These are phyloP conservation scores for Stephanodiscus triporus DNA, from an alignment of 108 stramenopile genomes.

Conservation along the genomic window DNA sequence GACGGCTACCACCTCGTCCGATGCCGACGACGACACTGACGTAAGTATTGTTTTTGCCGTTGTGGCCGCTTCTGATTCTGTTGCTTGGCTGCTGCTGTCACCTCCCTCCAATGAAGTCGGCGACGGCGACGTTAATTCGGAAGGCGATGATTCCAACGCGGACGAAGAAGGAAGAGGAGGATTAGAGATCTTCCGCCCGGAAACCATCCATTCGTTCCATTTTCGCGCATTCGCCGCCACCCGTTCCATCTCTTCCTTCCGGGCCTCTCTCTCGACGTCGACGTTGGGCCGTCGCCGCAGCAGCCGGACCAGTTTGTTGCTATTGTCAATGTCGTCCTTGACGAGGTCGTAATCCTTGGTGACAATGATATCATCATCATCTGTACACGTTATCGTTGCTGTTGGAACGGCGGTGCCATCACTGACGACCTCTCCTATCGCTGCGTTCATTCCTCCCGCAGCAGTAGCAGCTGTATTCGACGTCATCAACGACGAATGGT, in stretches of 20 bases:
- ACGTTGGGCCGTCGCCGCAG: neutral
- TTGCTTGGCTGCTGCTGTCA: neutral
- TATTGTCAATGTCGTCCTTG: neutral
- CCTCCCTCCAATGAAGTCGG: neutral
- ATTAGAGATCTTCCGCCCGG: constrained; percentile 21
- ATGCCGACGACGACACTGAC: neutral
- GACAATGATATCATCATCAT: neutral
- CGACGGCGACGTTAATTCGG: neutral
- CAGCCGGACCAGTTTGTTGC: constrained; percentile 6
- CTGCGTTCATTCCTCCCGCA: neutral
- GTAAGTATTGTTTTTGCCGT: neutral
- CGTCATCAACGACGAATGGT: neutral
- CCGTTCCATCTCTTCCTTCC: constrained; percentile 10
- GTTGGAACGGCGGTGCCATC: neutral
- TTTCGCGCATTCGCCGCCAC: constrained; percentile 7
- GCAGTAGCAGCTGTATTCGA: neutral
- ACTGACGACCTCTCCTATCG: neutral
- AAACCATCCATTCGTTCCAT: constrained; percentile 50
- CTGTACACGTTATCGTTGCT: neutral
- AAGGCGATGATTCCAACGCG: neutral
- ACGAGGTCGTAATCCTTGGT: neutral
- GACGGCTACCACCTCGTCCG: neutral
- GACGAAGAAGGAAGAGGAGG: neutral
- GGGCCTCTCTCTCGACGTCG: constrained; percentile 1
- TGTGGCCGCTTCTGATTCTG: neutral